Percentiles rank a stretch among this genome's conserved stretches.
phyloP scores from a whole-genome alignment of 306 rosid genomes.

The Cucumis hystrix region DNA sequence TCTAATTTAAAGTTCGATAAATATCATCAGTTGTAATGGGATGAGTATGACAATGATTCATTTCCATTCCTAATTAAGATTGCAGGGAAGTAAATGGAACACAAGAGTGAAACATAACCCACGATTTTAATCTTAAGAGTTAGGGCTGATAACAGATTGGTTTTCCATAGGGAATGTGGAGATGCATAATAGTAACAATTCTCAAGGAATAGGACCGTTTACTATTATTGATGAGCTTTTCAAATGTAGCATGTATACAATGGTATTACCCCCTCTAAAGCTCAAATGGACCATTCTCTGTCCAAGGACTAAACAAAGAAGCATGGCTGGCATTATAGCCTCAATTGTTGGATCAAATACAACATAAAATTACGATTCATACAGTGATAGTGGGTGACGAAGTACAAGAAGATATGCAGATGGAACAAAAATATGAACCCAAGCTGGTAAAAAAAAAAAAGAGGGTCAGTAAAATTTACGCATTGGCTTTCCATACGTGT shows the following conservation, averaged over 20 bases:
- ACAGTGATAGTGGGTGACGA: neutral
- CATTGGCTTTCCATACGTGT: conserved; percentile 29
- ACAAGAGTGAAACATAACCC: neutral
- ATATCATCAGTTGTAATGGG: too few species aligned
- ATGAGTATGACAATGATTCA: too few species aligned
- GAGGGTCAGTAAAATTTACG: conserved; percentile 24
- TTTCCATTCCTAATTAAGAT: too few species aligned
- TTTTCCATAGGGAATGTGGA: neutral
- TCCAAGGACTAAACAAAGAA: neutral
- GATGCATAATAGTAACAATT: neutral
- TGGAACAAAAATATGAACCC: conserved; percentile 13
- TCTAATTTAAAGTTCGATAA: too few species aligned
- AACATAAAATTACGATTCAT: neutral
- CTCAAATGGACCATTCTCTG: neutral
- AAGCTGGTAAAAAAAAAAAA: neutral
- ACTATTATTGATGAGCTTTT: conserved; percentile 1
- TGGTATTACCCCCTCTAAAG: neutral
- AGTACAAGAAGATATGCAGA: conserved; percentile 11
- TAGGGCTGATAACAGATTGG: neutral
- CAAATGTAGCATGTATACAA: conserved; percentile 1
- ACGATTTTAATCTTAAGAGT: neutral
- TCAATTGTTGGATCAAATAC: neutral
- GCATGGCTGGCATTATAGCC: neutral
- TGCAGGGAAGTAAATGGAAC: too few species aligned
- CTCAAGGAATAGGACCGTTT: neutral